Evolutionary conservation across 208 protist genomes (phyloP).

Genomic region (Angomonas deanei): DNA sequence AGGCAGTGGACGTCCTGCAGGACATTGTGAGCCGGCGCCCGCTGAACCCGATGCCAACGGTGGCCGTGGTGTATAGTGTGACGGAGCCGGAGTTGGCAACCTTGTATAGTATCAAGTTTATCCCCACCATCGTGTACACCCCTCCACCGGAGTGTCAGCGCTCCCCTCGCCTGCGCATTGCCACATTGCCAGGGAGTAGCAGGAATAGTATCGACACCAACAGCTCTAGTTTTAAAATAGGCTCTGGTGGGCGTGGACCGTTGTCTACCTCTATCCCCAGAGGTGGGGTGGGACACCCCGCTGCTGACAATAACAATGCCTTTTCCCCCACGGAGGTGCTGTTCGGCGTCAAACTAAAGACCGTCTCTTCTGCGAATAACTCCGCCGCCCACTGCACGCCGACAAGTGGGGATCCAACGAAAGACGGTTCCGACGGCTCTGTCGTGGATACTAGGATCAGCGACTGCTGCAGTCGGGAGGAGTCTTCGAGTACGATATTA

Average conservation of each 20-base stretch:
- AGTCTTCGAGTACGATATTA: background rate
- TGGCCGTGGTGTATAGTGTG: conserved; percentile 77
- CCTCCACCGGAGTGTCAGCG: conserved; percentile 19
- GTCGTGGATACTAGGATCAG: background rate
- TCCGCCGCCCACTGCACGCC: background rate
- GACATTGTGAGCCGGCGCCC: conserved; percentile 43
- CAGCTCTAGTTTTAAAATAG: background rate
- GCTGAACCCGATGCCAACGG: conserved; percentile 54
- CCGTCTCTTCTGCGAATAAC: background rate
- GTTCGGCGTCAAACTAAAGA: conserved; percentile 15
- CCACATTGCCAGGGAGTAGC: background rate
- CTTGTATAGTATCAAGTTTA: conserved; percentile 72
- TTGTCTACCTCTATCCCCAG: background rate
- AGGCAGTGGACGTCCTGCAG: conserved; percentile 47
- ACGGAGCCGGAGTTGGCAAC: conserved; percentile 75
- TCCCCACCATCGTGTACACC: conserved; percentile 80
- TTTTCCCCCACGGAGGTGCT: conserved; percentile 17
- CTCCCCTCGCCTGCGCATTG: background rate
- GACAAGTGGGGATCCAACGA: background rate
- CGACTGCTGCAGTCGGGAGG: background rate
- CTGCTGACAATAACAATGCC: background rate
- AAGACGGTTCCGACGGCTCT: background rate
- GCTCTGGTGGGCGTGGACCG: background rate
- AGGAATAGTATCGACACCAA: conserved; percentile 1
- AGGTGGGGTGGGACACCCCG: no score